phyloP scores from a whole-genome alignment of 331 rosid species.

The Quercus lobata region DNA sequence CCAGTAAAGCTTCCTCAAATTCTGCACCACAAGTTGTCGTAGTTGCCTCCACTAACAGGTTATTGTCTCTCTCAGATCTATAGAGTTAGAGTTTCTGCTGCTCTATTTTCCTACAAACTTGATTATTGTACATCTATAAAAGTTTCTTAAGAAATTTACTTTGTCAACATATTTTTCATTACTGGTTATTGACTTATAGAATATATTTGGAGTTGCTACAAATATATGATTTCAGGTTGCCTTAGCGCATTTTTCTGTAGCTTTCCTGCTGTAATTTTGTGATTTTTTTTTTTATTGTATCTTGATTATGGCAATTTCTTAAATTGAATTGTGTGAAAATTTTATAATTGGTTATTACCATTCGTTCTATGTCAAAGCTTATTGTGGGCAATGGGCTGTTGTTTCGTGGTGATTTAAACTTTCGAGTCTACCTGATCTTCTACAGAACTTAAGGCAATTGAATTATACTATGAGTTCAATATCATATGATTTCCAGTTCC shows the following conservation, averaged over 20 bases:
- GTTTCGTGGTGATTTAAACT: not conserved
- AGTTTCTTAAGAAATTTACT: not conserved
- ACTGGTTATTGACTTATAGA: not conserved
- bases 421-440: not conserved
- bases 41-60: slow-evolving; percentile 98
- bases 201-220: not conserved
- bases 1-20: slow-evolving; percentile 44
- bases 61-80: not conserved
- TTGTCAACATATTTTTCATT: not conserved
- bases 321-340: not conserved
- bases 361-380: not conserved
- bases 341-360: not conserved
- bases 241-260: not conserved
- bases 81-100: slow-evolving; percentile 5
- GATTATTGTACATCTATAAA: not conserved
- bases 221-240: not conserved
- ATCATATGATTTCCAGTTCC: slow-evolving; percentile 8
- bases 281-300: not conserved
- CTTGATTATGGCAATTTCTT: not conserved
- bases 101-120: slow-evolving; percentile 1
- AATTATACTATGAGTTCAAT: not conserved
- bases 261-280: not conserved
- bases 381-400: not conserved
- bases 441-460: not conserved
- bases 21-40: slow-evolving; percentile 60